These are phyloP conservation scores for Lagenaria siceraria DNA, from an alignment of 306 rosid species.

Conservation along the genomic window DNA sequence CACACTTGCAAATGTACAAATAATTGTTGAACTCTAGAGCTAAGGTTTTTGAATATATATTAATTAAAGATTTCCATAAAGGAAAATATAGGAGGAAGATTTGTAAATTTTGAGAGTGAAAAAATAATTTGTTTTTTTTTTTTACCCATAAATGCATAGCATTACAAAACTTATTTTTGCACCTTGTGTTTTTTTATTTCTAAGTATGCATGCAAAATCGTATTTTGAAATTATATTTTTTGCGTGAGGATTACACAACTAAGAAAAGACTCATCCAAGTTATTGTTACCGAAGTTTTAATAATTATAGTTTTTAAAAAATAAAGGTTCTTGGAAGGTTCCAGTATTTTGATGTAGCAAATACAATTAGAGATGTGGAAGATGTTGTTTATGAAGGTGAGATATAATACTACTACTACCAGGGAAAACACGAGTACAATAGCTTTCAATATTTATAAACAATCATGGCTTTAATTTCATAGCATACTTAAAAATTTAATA, in stretches of 20 bases:
- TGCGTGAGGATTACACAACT: not conserved
- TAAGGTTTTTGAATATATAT: not conserved
- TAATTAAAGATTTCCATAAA: not conserved
- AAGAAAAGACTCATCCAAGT: not conserved
- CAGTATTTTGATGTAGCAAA: not conserved
- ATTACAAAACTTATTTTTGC: not conserved
- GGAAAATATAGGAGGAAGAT: not conserved
- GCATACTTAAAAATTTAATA: too few species aligned
- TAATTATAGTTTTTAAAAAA: too few species aligned
- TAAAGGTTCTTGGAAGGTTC: too few species aligned
- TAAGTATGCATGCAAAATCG: not conserved
- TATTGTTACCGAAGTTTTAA: not conserved
- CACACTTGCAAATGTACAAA: not conserved
- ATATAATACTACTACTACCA: not conserved
- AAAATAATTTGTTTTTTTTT: not conserved
- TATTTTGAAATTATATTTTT: not conserved
- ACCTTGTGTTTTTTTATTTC: not conserved
- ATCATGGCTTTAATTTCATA: too few species aligned
- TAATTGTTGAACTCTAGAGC: not conserved
- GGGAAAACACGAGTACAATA: not conserved
- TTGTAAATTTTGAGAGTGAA: not conserved
- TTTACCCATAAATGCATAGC: not conserved
- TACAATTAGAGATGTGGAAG: not conserved
- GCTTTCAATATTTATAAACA: too few species aligned
- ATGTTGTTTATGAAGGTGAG: not conserved